These are phyloP conservation scores for Alternaria postmessia DNA, from an alignment of 2,329 filamentous ascomycete genomes.

Conservation along the genomic window DNA sequence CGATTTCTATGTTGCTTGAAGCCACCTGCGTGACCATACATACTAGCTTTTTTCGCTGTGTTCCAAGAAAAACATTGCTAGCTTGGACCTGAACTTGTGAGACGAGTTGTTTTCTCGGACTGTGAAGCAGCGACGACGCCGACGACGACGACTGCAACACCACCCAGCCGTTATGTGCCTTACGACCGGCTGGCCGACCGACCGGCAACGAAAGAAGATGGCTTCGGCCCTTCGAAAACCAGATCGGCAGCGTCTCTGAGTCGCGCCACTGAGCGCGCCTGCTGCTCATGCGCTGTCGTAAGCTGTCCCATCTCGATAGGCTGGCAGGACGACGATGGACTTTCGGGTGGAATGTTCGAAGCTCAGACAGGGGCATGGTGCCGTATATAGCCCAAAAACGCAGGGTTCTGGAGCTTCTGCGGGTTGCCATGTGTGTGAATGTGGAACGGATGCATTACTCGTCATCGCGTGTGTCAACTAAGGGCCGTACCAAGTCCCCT, in stretches of 20 bases:
- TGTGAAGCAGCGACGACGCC: not conserved
- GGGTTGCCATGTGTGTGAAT: conserved; percentile 28
- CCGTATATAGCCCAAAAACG: conserved; percentile 23
- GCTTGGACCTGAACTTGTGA: not conserved
- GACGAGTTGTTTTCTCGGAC: not conserved
- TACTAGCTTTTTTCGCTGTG: not conserved
- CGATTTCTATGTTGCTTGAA: conserved; percentile 43
- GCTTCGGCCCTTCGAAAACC: conserved; percentile 2
- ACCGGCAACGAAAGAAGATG: conserved; percentile 1
- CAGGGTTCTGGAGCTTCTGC: conserved; percentile 27
- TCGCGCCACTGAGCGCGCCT: not conserved
- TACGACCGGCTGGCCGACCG: not conserved
- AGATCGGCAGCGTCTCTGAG: not conserved
- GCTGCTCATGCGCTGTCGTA: conserved; percentile 4
- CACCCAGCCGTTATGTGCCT: not conserved
- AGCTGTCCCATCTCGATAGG: not conserved
- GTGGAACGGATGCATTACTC: conserved; percentile 30
- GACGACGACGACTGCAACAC: conserved; percentile 1
- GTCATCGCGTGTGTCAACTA: conserved; percentile 28
- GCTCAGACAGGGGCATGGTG: conserved; percentile 21
- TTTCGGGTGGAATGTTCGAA: conserved; percentile 5
- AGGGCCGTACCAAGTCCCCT: conserved; percentile 25
- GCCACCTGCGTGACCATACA: conserved; percentile 53
- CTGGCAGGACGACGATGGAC: conserved; percentile 6
- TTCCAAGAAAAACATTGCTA: not conserved